A percentile compares a stretch with the other conserved stretches of the same genome.
Evolutionary conservation across 345 rosid species (phyloP).

Genomic region (Trapa incisa): DNA sequence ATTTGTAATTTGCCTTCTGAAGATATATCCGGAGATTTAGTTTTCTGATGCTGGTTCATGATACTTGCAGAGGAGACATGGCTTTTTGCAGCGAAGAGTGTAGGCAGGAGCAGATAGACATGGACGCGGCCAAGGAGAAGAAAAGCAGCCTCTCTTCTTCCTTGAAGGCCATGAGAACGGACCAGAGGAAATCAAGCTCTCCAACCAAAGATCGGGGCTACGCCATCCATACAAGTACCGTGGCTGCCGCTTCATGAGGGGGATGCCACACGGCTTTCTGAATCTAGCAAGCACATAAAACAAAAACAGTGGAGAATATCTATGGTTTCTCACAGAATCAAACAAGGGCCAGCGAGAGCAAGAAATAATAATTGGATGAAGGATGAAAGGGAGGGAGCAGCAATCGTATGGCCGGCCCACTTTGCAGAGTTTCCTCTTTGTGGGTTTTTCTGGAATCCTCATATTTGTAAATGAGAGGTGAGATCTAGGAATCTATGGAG

Average conservation of each 20-base stretch:
- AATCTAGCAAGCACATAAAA: neutral
- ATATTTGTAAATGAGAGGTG: too few relatives aligned
- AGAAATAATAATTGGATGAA: too few relatives aligned
- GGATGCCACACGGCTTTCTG: neutral
- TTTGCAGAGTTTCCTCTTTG: too few relatives aligned
- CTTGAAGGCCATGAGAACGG: slow-evolving; percentile 16
- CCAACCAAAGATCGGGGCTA: slow-evolving; percentile 10
- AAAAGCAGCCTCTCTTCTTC: slow-evolving; percentile 18
- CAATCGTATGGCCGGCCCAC: too few relatives aligned
- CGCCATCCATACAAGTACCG: slow-evolving; percentile 7
- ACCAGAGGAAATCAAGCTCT: slow-evolving; percentile 10
- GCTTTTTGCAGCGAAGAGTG: slow-evolving; percentile 29
- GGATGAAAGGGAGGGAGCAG: too few relatives aligned
- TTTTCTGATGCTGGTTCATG: slow-evolving; percentile 5
- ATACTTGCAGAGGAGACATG: slow-evolving; percentile 28
- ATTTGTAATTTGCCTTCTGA: too few relatives aligned
- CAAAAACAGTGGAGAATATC: neutral
- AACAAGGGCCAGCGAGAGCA: too few relatives aligned
- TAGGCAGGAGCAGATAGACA: slow-evolving; percentile 33
- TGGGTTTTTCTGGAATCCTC: too few relatives aligned
- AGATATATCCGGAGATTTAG: neutral
- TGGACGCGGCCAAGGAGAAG: slow-evolving; percentile 26
- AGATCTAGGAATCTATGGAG: too few relatives aligned
- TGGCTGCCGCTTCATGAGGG: slow-evolving; percentile 12
- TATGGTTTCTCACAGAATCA: too few relatives aligned